Percentiles rank a stretch among this genome's conserved stretches.
Conservation (phyloP, 2,329 filamentous ascomycete species). For the Seiridium cupressi region DNA sequence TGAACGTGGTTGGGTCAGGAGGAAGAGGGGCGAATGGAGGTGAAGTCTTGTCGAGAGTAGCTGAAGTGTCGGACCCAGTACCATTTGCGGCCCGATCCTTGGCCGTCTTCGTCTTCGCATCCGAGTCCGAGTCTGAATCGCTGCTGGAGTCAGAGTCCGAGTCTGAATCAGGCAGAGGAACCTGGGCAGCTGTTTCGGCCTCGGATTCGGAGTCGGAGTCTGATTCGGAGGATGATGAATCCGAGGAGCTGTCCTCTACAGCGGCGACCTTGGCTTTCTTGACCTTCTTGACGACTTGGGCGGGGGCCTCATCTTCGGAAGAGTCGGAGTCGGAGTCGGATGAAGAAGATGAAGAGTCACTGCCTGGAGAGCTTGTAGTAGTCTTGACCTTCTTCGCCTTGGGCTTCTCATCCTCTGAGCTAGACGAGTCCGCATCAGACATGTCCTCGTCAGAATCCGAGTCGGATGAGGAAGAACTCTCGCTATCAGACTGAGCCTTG, state of each 20-base stretch:
- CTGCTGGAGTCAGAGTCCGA: slow-evolving; percentile 29
- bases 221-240: slow-evolving; percentile 31
- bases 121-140: slow-evolving; percentile 38
- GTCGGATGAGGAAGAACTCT: slow-evolving; percentile 32
- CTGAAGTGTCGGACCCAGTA: slow-evolving; percentile 36
- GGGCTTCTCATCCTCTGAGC: slow-evolving; percentile 34
- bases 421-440: slow-evolving; percentile 30
- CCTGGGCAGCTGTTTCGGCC: slow-evolving; percentile 31
- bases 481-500: slow-evolving; percentile 44
- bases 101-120: slow-evolving; percentile 26
- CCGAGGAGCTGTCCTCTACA: slow-evolving; percentile 29
- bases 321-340: slow-evolving; percentile 27
- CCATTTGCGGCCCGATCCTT: slow-evolving; percentile 26
- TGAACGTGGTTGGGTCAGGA: slow-evolving; percentile 41
- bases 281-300: slow-evolving; percentile 16
- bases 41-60: slow-evolving; percentile 52
- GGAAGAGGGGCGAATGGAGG: slow-evolving; percentile 52
- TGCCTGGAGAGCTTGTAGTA: slow-evolving; percentile 38
- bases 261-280: slow-evolving; percentile 7
- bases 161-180: slow-evolving; percentile 41
- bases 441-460: slow-evolving; percentile 30
- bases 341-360: slow-evolving; percentile 33
- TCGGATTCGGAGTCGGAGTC: slow-evolving; percentile 35
- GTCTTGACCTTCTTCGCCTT: slow-evolving; percentile 38
- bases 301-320: slow-evolving; percentile 23